Conservation (phyloP, 2,329 filamentous ascomycete species). For the Cyphellophora europaea region DNA sequence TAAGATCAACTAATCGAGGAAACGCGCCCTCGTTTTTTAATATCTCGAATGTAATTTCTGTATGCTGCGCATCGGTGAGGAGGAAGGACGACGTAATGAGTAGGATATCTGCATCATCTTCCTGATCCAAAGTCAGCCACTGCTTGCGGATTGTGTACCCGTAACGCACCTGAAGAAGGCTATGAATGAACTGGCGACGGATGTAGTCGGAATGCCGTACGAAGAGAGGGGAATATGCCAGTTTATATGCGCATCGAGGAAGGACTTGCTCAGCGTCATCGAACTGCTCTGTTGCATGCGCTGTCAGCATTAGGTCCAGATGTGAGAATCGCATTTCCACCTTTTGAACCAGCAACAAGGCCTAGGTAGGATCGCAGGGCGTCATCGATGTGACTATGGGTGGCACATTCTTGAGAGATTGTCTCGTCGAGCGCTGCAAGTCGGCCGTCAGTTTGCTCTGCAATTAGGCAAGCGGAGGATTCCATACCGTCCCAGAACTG, state of each 20-base stretch:
- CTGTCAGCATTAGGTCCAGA: conserved; percentile 46
- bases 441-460: conserved; percentile 3
- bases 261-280: conserved; percentile 30
- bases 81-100: conserved; percentile 77
- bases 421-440: conserved; percentile 58
- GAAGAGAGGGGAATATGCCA: conserved; percentile 71
- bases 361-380: conserved; percentile 74
- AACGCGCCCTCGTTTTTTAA: conserved; percentile 87
- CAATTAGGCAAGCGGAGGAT: neutral
- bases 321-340: conserved; percentile 26
- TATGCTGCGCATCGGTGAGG: conserved; percentile 71
- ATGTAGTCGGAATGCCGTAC: conserved; percentile 71
- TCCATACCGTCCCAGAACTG: conserved; percentile 85
- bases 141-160: neutral
- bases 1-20: conserved; percentile 69
- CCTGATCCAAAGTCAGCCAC: conserved; percentile 40
- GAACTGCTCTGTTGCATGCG: conserved; percentile 50
- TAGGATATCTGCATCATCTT: conserved; percentile 72
- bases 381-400: conserved; percentile 68
- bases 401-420: conserved; percentile 48
- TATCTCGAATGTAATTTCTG: conserved; percentile 70
- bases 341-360: conserved; percentile 64
- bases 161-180: conserved; percentile 56
- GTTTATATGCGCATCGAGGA: conserved; percentile 66
- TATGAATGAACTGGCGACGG: conserved; percentile 84